These are phyloP conservation scores for Monosporozyma servazzii DNA, from an alignment of 805 yeast genomes.

Conservation along the genomic window DNA sequence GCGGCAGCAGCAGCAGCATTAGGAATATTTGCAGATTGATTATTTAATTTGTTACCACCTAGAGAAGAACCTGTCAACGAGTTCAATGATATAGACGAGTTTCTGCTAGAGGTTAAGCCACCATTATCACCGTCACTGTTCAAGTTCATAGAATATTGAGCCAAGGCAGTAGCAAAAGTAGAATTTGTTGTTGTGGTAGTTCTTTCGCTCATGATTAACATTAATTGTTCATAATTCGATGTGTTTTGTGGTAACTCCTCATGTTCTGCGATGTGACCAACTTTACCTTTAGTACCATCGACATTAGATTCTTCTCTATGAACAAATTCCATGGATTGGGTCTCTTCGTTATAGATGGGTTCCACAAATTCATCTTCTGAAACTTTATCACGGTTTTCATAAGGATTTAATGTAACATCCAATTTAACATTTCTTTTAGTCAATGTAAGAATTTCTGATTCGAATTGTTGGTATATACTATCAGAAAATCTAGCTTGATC, in stretches of 20 bases:
- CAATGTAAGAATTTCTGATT: conserved; percentile 73
- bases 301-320: conserved; percentile 34
- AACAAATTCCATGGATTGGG: conserved; percentile 27
- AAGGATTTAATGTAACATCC: conserved; percentile 66
- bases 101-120: conserved; percentile 1
- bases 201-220: conserved; percentile 57
- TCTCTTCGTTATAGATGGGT: conserved; percentile 37
- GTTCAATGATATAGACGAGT: neutral
- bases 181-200: conserved; percentile 32
- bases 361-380: conserved; percentile 26
- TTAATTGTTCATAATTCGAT: conserved; percentile 82
- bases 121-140: conserved; percentile 5
- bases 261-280: conserved; percentile 44
- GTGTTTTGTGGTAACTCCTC: conserved; percentile 68
- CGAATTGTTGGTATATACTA: conserved; percentile 68
- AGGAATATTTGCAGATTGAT: conserved; percentile 20
- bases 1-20: conserved; percentile 32
- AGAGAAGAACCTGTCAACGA: conserved; percentile 4
- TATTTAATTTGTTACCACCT: conserved; percentile 21
- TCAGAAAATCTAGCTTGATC: conserved; percentile 79
- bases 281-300: conserved; percentile 33
- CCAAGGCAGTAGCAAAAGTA: conserved; percentile 31
- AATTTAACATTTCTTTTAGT: conserved; percentile 72
- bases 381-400: conserved; percentile 34
- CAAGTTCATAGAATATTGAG: conserved; percentile 23